phyloP scores from a whole-genome alignment of 1,284 basidiomycete species.

The Ustilago hordei region DNA sequence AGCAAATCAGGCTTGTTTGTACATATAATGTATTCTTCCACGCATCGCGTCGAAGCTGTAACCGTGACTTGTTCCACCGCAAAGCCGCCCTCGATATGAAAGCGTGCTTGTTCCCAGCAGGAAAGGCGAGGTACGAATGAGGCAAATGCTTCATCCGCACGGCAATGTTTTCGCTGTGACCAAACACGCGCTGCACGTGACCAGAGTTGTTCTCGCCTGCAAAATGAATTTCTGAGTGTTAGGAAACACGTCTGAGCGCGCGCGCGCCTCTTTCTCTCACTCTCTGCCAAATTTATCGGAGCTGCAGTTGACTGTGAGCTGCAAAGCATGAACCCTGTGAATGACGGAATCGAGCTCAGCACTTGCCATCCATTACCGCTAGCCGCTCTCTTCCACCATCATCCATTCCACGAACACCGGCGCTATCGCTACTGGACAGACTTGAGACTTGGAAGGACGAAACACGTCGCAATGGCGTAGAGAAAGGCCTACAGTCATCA shows the following conservation, averaged over 20 bases:
- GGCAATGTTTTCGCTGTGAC: not conserved
- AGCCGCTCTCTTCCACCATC: not conserved
- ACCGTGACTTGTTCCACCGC: not conserved
- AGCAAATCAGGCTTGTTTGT: not conserved
- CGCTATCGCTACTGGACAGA: not conserved
- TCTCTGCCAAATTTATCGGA: not conserved
- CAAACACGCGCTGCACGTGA: slow-evolving; percentile 35
- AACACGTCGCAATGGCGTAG: not conserved
- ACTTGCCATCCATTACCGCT: not conserved
- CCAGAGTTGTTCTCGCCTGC: slow-evolving; percentile 35
- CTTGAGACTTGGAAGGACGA: not conserved
- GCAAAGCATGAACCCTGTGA: not conserved
- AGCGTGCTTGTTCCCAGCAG: not conserved
- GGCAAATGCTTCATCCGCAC: not conserved
- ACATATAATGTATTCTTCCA: slow-evolving; percentile 8
- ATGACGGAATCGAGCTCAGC: slow-evolving; percentile 1
- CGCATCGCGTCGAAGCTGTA: slow-evolving; percentile 1
- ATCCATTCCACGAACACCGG: not conserved
- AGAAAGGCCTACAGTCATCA: not conserved
- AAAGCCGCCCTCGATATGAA: not conserved
- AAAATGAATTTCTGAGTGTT: not conserved
- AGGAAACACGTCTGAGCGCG: slow-evolving; percentile 4
- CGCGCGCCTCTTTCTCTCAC: slow-evolving; percentile 18
- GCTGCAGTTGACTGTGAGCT: not conserved
- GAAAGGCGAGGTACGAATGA: no score